Base-by-base conservation (phyloP, 2,329 filamentous ascomycete genomes). In the Fusarium brachygibbosum region DNA sequence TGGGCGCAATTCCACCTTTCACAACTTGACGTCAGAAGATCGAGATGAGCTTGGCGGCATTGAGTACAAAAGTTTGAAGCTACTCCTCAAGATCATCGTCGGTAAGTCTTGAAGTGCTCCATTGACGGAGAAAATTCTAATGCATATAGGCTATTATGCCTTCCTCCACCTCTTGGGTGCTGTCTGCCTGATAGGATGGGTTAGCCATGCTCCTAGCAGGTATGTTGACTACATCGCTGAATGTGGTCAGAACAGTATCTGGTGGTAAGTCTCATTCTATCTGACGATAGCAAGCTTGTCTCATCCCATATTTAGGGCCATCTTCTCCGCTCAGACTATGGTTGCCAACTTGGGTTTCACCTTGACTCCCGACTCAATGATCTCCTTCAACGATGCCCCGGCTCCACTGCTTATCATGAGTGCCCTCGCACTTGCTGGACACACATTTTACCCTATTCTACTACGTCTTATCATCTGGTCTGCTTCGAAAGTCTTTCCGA, bases 381-480 rank as follows among this genome's bases (percentile, higher is more conserved):
- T 84, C 12, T 76, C 77, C 1, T 86, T 86, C 68, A 79, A 78
- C 46, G 80, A 82, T 40, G 82, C 84, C 0, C 77, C 75, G 1
- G 79, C 75, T 63, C 79, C 78, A 4, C 77, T 87, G 58, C 71
- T 87, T 54, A 75, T 86, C 49, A 84, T 86, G 77, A 80, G 79
- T 5, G 76, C 83, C 16, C 69, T 87, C 3, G 84, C 85, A 4
- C 80, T 86, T 9, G 82, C 84, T 1, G 86, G 85, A 3, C 85
- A 87, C 54, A 87, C 85, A 0, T 82, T 81, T 46, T 91, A 88
- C 59, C 88, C 88, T 0, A 78, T 88, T 21, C 82, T 89, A 53
- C 80, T 90, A 0, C 83, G 89, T 1, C 75, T 90, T 1, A 79
- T 86, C 11, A 83, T 91, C 37, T 91, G 87, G 87, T 76, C 75